Percentiles rank a stretch among this genome's conserved stretches.
These are phyloP conservation scores for Gossypium bickii DNA, from an alignment of 345 rosid species.

Conservation along the genomic window DNA sequence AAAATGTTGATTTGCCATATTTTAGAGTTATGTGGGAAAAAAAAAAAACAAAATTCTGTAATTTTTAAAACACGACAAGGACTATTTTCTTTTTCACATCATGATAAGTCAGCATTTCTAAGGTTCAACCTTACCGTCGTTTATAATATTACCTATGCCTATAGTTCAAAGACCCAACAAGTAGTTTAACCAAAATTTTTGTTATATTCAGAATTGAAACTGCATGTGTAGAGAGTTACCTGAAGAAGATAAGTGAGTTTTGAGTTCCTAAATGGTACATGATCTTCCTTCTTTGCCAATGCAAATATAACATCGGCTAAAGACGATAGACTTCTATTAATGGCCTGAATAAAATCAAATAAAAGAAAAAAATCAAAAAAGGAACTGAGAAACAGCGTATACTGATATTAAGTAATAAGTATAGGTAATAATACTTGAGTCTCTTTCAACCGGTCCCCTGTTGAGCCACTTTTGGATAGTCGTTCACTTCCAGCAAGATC, in stretches of 20 bases:
- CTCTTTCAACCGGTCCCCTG: conserved; percentile 90
- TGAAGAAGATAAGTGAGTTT: conserved; percentile 97
- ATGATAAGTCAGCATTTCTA: no score
- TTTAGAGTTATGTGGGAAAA: no score
- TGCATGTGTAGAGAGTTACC: conserved; percentile 36
- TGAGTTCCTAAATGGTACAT: conserved; percentile 88
- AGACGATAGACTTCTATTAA: conserved; percentile 91
- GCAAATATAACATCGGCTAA: conserved; percentile 89
- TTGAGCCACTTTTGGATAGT: conserved; percentile 90
- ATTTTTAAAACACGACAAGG: no score
- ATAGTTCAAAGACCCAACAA: not conserved
- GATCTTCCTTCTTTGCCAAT: conserved; percentile 89
- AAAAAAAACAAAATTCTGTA: no score
- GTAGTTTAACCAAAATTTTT: not conserved
- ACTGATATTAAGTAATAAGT: not conserved
- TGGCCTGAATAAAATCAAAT: conserved; percentile 47
- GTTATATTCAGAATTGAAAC: not conserved
- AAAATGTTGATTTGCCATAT: no score
- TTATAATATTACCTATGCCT: not conserved
- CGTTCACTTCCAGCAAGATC: conserved; percentile 99
- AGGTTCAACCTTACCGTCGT: no score
- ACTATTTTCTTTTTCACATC: no score
- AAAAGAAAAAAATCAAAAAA: not conserved
- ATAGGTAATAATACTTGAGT: conserved; percentile 61
- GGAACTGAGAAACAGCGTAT: not conserved